phyloP scores from a whole-genome alignment of 176 grass and related monocot genomes.

The Thalia dealbata region DNA sequence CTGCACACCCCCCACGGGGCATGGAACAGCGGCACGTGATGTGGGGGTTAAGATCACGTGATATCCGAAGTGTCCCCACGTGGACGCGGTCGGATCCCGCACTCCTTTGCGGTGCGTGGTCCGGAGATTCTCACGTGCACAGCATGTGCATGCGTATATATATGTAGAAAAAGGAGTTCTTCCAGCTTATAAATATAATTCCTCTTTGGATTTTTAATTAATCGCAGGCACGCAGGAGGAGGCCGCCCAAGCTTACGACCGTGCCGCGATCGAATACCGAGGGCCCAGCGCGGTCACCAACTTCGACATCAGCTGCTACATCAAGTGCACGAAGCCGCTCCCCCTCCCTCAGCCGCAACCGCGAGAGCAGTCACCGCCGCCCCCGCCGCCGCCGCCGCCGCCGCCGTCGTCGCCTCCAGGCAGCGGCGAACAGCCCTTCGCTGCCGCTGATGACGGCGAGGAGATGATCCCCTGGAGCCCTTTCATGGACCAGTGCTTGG shows the following conservation, averaged over 20 bases:
- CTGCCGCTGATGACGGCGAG: neutral
- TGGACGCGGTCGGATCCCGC: too few relatives aligned
- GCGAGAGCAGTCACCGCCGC: neutral
- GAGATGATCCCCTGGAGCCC: slow-evolving; percentile 22
- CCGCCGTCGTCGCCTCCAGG: neutral
- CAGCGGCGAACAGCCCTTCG: neutral
- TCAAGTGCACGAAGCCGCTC: neutral
- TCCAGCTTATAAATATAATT: neutral
- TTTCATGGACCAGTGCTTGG: slow-evolving; percentile 14
- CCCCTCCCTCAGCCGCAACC: slow-evolving; percentile 1
- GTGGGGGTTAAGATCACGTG: too few relatives aligned
- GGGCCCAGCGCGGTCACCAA: slow-evolving; percentile 50
- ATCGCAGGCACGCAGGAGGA: slow-evolving; percentile 42
- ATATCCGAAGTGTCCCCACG: too few relatives aligned
- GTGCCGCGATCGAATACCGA: slow-evolving; percentile 40
- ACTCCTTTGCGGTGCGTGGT: too few relatives aligned
- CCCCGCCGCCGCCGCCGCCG: neutral
- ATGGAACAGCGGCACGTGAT: too few relatives aligned
- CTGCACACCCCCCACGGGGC: too few relatives aligned
- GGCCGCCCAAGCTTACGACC: slow-evolving; percentile 56
- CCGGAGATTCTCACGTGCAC: too few relatives aligned
- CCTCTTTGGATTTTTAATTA: too few relatives aligned
- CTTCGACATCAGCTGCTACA: slow-evolving; percentile 45
- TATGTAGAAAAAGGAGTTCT: too few relatives aligned
- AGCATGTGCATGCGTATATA: too few relatives aligned